Base-by-base conservation (phyloP, 139 green algal species). In the Desmodesmus armatus region DNA sequence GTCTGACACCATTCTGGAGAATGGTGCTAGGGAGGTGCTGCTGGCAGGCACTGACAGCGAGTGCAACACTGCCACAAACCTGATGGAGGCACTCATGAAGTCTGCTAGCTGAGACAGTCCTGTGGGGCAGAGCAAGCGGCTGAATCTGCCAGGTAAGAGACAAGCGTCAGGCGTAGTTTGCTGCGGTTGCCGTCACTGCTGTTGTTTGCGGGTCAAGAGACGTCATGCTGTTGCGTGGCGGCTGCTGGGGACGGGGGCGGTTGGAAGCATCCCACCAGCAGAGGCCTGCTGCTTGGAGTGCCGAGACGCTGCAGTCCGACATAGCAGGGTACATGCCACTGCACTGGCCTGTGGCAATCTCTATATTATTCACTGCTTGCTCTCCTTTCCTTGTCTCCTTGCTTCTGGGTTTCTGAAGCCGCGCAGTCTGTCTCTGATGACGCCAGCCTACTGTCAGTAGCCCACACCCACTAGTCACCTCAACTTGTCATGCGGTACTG, bases 1-100 rank as follows among this genome's bases (percentile, higher is more conserved):
- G 17, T 82, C 76, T 55, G 76, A 82, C 25, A 31, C 55, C 33
- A 31, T 72, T 25, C 55, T 82, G 15, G 76, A 82, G 55, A 65
- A 66, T 1, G 76, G 76, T 7, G 49, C 76, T 15, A 53, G 76
- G 21, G 76, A 82, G 33, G 76, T 82, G 55, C 55, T 82, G 55
- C 76, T 82, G 23, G 76, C 53, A 29, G 76, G 76, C 29, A 60
- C 41, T 21, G 76, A 82, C 55, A 19, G 7, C 35, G 37, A 71
- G 55, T 82, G 76, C 55, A 82, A 82, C 76, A 82, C 76, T 29
- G 76, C 76, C 21, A 82, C 71, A 39, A 82, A 82, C 55, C 39
- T 82, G 23, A 82, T 82, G 76, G 76, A 82, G 35, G 76, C 76
- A 3, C 37, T 82, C n/a, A 82, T 82, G 76, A 43, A 55, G 35